A percentile compares a stretch with the other conserved stretches of the same genome.
These are phyloP conservation scores for Trifolium fragiferum DNA, from an alignment of 306 rosid species.

Conservation along the genomic window DNA sequence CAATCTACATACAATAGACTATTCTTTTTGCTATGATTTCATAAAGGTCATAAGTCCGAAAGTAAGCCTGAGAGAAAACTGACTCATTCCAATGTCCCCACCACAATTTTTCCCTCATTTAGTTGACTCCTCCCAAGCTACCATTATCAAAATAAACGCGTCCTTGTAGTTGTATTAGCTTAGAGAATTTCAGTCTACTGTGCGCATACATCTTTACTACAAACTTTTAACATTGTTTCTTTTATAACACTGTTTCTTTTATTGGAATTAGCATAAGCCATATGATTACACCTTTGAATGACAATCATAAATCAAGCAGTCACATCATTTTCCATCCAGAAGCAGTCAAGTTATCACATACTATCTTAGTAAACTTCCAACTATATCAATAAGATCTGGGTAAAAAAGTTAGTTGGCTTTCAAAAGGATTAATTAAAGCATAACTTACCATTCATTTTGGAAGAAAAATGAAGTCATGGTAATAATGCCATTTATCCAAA, in stretches of 20 bases:
- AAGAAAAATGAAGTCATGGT: neutral
- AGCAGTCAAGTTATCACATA: no score
- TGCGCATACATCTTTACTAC: no score
- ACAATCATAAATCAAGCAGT: constrained; percentile 1
- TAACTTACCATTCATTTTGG: neutral
- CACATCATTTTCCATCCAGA: neutral
- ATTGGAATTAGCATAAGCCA: no score
- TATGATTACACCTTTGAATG: constrained; percentile 4
- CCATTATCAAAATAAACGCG: constrained; percentile 12
- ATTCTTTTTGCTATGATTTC: neutral
- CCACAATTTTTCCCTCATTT: neutral
- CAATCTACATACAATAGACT: neutral
- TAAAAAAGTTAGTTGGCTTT: neutral
- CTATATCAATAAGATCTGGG: neutral
- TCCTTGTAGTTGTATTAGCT: neutral
- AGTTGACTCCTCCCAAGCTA: constrained; percentile 4
- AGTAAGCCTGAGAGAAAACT: neutral
- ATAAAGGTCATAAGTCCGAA: neutral
- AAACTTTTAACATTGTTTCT: no score
- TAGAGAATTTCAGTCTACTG: constrained; percentile 10
- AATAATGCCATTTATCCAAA: no score
- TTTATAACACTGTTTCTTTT: no score
- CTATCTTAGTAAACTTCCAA: no score
- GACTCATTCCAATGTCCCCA: constrained; percentile 2
- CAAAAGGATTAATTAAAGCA: constrained; percentile 9